Evolutionary conservation across 306 rosid species (phyloP).

Genomic region (Acacia acuminata): DNA sequence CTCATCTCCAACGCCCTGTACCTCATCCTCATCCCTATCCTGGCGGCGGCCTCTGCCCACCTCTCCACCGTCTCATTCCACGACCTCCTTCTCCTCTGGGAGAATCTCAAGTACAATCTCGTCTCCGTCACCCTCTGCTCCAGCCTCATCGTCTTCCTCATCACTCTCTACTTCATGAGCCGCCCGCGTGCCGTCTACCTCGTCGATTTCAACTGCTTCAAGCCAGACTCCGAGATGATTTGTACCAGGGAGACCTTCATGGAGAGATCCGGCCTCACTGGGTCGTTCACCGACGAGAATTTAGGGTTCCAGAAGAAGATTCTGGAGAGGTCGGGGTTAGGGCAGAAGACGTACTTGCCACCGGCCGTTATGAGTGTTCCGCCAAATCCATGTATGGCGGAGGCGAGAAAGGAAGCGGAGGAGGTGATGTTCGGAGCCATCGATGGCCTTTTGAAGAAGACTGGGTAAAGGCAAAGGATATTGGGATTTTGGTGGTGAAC

Average conservation of each 20-base stretch:
- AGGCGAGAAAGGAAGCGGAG: conserved; percentile 91
- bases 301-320: conserved; percentile 77
- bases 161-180: conserved; percentile 76
- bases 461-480: conserved; percentile 85
- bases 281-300: conserved; percentile 61
- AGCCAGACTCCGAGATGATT: conserved; percentile 48
- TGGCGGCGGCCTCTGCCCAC: conserved; percentile 50
- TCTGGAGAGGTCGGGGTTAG: conserved; percentile 75
- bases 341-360: conserved; percentile 76
- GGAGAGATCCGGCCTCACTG: conserved; percentile 43
- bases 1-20: conserved; percentile 82
- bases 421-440: conserved; percentile 89
- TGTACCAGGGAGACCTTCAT: conserved; percentile 58
- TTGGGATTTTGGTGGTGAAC: conserved; percentile 82
- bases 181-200: conserved; percentile 69
- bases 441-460: conserved; percentile 69
- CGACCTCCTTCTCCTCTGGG: conserved; percentile 46
- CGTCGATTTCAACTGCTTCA: conserved; percentile 74
- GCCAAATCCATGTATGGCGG: conserved; percentile 82
- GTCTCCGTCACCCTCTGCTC: conserved; percentile 51
- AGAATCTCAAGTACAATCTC: conserved; percentile 56
- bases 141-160: conserved; percentile 52
- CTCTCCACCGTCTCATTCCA: conserved; percentile 48
- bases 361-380: conserved; percentile 63
- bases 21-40: conserved; percentile 60